These are phyloP conservation scores for Mycena citricolor DNA, from an alignment of 1,284 basidiomycete genomes.

Conservation along the genomic window DNA sequence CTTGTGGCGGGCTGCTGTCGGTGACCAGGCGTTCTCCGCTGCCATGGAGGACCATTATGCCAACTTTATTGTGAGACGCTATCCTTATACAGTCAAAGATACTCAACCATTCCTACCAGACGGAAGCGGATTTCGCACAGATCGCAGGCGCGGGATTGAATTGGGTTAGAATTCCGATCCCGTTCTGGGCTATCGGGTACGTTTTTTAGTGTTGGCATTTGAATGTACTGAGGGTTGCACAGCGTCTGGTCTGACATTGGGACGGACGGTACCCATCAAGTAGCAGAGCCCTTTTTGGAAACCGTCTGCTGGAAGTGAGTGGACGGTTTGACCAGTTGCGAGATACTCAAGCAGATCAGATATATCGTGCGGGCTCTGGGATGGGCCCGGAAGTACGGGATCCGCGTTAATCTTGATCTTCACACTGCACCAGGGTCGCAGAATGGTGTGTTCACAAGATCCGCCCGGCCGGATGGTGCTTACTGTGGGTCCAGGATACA, in stretches of 20 bases:
- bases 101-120: constrained; percentile 43
- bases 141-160: constrained; percentile 90
- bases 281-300: constrained; percentile 46
- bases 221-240: neutral
- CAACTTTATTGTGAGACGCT: constrained; percentile 71
- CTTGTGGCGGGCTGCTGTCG: constrained; percentile 47
- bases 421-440: constrained; percentile 80
- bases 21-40: constrained; percentile 60
- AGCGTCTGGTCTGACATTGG: constrained; percentile 2
- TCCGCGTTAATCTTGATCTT: constrained; percentile 83
- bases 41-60: constrained; percentile 80
- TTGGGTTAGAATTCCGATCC: constrained; percentile 84
- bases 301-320: constrained; percentile 73
- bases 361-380: constrained; percentile 76
- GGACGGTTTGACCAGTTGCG: constrained; percentile 73
- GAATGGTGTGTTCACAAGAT: constrained; percentile 58
- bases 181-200: constrained; percentile 88
- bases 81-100: constrained; percentile 24
- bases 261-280: constrained; percentile 59
- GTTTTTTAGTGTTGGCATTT: neutral
- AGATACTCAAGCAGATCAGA: constrained; percentile 32
- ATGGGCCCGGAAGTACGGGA: constrained; percentile 90
- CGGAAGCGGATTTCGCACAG: constrained; percentile 91
- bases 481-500: constrained; percentile 68
- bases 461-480: constrained; percentile 38